Base-by-base conservation (phyloP, 805 yeast genomes). In the Pichia californica region DNA sequence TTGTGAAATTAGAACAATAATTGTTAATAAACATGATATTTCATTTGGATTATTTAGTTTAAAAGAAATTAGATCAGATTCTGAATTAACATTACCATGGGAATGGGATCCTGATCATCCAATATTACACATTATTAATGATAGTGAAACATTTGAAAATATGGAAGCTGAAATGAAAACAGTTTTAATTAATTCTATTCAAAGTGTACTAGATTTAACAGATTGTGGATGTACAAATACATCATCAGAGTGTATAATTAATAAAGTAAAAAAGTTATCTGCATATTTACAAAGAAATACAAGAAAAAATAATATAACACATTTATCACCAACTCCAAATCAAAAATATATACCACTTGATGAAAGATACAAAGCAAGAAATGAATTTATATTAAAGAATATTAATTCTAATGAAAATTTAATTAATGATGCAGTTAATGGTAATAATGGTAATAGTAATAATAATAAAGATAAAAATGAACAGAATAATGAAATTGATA, bases 31-130 rank as follows among this genome's bases (percentile, higher is more conserved):
- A 32, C 40, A 56, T 0, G 51, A 46, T 29, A 62, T 73, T 38
- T 73, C 71, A 43, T 79, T 85, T 55, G 67, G 77, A 8, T 69
- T 86, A 9, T 67, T 67, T 25, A 76, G 96, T 0, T 61, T 71
- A 1, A 71, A 68, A 38, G 75, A 76, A 2, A 74, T 89, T 23
- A 67, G 69, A 40, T 61, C 70, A 9, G 88, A 79, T n/a, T 76
- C 79, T 31, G 97, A 89, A 56, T 62, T 91, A 18, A 73, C 89
- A 0, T 61, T 88, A 9, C 76, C 80, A 2, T 91, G 98, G 98
- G 86, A 82, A 47, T 91, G 96, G 95, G 95, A 88, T 56, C 57
- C 63, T 3, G 50, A 66, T 15, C 96, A 88, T 58, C 95, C 97
- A 2, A 83, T 88, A 31, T 64, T 68, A 41, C 70, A 71, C 50